Evolutionary conservation across 116 monocot species (phyloP).

Genomic region (Cymodocea nodosa): DNA sequence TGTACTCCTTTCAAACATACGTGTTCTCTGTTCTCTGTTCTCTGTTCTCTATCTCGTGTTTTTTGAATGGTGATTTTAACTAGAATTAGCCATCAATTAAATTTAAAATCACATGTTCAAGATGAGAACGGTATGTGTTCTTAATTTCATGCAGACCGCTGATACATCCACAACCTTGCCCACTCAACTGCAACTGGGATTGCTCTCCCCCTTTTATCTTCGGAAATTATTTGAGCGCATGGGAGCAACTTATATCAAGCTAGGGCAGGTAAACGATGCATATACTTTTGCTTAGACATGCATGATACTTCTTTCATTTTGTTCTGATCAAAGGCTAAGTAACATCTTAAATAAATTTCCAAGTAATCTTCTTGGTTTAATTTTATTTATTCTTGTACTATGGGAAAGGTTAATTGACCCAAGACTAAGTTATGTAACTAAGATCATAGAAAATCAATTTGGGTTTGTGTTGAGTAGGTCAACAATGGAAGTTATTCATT

Average conservation of each 20-base stretch:
- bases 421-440: too few relatives aligned
- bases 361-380: too few relatives aligned
- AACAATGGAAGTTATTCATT: too few relatives aligned
- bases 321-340: too few relatives aligned
- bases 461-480: too few relatives aligned
- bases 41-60: too few relatives aligned
- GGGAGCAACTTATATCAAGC: constrained; percentile 97
- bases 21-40: too few relatives aligned
- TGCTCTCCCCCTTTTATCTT: constrained; percentile 83
- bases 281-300: not conserved
- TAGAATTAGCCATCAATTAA: not conserved
- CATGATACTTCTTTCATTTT: not conserved
- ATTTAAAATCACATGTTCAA: not conserved
- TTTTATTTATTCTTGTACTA: too few relatives aligned
- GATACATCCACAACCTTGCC: constrained; percentile 41
- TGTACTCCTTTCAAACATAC: too few relatives aligned
- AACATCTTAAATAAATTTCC: too few relatives aligned
- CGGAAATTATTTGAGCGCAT: constrained; percentile 82
- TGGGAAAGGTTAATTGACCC: too few relatives aligned
- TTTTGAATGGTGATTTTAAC: not conserved
- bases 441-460: too few relatives aligned
- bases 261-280: constrained; percentile 58
- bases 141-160: constrained; percentile 5
- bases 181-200: constrained; percentile 47
- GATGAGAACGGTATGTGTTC: not conserved